These are phyloP conservation scores for Erysimum cheiranthoides DNA, from an alignment of 345 rosid species.

Conservation along the genomic window DNA sequence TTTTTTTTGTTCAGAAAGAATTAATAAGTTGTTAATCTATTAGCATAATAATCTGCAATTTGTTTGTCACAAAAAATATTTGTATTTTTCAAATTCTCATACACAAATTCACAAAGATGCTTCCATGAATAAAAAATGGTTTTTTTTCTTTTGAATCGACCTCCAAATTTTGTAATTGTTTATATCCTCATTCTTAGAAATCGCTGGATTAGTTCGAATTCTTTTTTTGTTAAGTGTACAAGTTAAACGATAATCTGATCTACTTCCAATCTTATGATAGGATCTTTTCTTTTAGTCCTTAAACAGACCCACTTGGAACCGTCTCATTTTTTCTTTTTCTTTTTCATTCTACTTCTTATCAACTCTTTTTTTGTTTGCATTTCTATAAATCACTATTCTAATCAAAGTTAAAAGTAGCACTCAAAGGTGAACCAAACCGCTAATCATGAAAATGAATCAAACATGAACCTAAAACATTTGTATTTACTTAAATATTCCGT, in stretches of 20 bases:
- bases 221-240: background rate
- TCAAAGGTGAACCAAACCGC: conserved; percentile 3
- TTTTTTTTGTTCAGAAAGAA: background rate
- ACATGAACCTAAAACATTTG: background rate
- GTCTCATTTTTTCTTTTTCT: background rate
- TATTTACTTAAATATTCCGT: background rate
- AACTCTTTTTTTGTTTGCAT: background rate
- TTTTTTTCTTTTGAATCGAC: background rate
- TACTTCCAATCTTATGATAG: background rate
- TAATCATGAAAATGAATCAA: background rate
- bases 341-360: background rate
- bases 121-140: background rate
- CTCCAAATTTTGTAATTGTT: background rate
- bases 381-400: background rate
- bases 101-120: background rate
- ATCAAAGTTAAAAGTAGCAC: background rate
- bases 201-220: background rate
- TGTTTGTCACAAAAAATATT: background rate
- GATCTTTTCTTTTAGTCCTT: background rate
- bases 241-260: background rate
- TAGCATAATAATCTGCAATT: background rate
- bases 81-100: background rate
- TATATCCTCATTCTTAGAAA: background rate
- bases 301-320: background rate
- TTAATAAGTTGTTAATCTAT: background rate